These are phyloP conservation scores for Phaffia australis DNA, from an alignment of 768 basidiomycete genomes.

Conservation along the genomic window DNA sequence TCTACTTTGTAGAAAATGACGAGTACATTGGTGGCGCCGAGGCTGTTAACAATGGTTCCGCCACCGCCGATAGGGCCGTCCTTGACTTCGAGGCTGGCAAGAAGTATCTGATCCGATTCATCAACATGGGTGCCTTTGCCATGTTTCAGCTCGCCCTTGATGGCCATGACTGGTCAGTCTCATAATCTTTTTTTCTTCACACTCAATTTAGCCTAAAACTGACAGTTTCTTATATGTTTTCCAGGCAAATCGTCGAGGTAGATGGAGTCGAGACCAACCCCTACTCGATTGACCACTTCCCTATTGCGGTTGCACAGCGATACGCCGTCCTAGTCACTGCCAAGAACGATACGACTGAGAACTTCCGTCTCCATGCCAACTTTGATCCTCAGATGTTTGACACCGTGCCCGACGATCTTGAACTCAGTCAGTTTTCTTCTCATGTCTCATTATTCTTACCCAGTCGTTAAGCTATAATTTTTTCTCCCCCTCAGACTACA, in stretches of 20 bases:
- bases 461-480: background rate
- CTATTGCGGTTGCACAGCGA: slow-evolving; percentile 75
- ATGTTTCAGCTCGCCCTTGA: slow-evolving; percentile 40
- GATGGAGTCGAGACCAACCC: slow-evolving; percentile 54
- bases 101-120: slow-evolving; percentile 76
- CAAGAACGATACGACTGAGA: slow-evolving; percentile 66
- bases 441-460: background rate
- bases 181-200: background rate
- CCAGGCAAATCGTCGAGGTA: slow-evolving; percentile 40
- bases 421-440: slow-evolving; percentile 51
- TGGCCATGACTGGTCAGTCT: slow-evolving; percentile 34
- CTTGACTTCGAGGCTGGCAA: slow-evolving; percentile 75
- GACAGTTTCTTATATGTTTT: background rate
- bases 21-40: slow-evolving; percentile 53
- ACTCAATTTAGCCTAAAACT: background rate
- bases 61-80: slow-evolving; percentile 70
- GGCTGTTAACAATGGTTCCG: slow-evolving; percentile 44
- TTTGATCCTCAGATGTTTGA: slow-evolving; percentile 89
- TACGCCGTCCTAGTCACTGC: slow-evolving; percentile 89
- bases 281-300: slow-evolving; percentile 58
- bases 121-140: slow-evolving; percentile 48
- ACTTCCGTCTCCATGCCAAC: slow-evolving; percentile 84
- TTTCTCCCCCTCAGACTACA: slow-evolving; percentile 51
- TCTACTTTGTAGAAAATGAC: slow-evolving; percentile 71
- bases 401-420: slow-evolving; percentile 55